Percentiles rank a stretch among this genome's conserved stretches.
These are phyloP conservation scores for Marasmius fiardii DNA, from an alignment of 1,284 basidiomycete species.

Conservation along the genomic window DNA sequence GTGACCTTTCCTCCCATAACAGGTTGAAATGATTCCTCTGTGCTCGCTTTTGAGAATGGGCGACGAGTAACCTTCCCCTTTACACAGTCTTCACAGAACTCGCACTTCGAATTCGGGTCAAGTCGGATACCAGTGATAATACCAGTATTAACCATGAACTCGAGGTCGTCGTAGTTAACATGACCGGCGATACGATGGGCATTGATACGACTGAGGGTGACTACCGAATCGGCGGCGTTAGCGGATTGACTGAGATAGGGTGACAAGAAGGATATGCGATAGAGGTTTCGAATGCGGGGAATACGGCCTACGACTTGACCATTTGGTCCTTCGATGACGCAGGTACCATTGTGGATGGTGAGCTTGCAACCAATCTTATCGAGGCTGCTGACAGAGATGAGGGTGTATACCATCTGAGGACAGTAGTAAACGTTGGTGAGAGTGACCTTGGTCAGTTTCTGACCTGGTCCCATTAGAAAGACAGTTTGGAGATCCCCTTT, in stretches of 20 bases:
- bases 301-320: slow-evolving; percentile 20
- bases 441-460: slow-evolving; percentile 18
- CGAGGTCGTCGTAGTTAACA: slow-evolving; percentile 22
- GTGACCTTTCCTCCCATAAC: slow-evolving; percentile 25
- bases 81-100: slow-evolving; percentile 31
- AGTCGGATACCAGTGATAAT: slow-evolving; percentile 27
- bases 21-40: slow-evolving; percentile 7
- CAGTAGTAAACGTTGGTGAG: slow-evolving; percentile 30
- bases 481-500: slow-evolving; percentile 17
- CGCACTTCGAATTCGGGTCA: slow-evolving; percentile 17
- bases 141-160: slow-evolving; percentile 23
- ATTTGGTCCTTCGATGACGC: slow-evolving; percentile 18
- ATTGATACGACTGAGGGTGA: slow-evolving; percentile 20
- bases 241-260: background rate
- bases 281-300: slow-evolving; percentile 24
- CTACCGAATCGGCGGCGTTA: background rate
- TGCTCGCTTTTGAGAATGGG: slow-evolving; percentile 26
- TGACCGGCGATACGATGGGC: slow-evolving; percentile 32
- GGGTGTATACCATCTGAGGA: slow-evolving; percentile 29
- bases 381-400: slow-evolving; percentile 28
- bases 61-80: slow-evolving; percentile 28
- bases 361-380: slow-evolving; percentile 21
- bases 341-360: slow-evolving; percentile 19
- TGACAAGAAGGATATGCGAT: slow-evolving; percentile 17
- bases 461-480: slow-evolving; percentile 16